Evolutionary conservation across 352 stramenopile species (phyloP), one percentile per base, ranked within the genome.

Genomic region (Globisporangium acanthophoron): DNA sequence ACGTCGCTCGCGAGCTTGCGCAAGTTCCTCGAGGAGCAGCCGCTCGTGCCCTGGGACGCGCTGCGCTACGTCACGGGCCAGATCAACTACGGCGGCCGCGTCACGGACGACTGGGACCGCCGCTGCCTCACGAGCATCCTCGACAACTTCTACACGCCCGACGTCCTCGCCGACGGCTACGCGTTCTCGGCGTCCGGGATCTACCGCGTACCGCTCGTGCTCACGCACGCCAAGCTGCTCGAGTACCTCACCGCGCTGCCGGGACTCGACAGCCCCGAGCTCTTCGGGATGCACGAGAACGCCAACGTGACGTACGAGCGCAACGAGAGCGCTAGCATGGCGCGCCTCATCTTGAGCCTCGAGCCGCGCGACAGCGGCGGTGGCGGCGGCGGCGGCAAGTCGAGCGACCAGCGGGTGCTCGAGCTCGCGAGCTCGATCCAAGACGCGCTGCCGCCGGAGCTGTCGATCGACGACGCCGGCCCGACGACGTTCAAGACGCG

Each of bases 231-330:
- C 9, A 71, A 66, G 35, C 65, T 96, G 12, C 73, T 94, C 44
- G 56, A 70, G 31, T 98, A 98, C 64, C 75, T 98, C 21, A 61
- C 79, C 27, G 49, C 68, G 18, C 71, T 98, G 1, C 94, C 94
- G 9, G 66, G 66, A 5, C 78, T 95, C 6, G 94, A 98, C 58
- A 89, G 92, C 53, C 93, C 94, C 0, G 92, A 97, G 70, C 85
- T 98, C 31, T 98, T 98, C 66, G 94, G 94, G 11, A 98, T 98
- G 94, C 93, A 98, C 69, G 88, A 97, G 67, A 98, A 98, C 62
- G 94, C 94, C 31, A 97, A 98, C 66, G 84, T 94, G 24, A 97
- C 91, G 9, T 98, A 96, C 67, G 94, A 98, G 51, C 83, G 84
- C 54, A 93, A 94, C 56, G 92, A 98, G 65, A 96, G 83, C 37